Conservation (phyloP, 1,284 basidiomycete species). For the Lignosus rhinocerotis region DNA sequence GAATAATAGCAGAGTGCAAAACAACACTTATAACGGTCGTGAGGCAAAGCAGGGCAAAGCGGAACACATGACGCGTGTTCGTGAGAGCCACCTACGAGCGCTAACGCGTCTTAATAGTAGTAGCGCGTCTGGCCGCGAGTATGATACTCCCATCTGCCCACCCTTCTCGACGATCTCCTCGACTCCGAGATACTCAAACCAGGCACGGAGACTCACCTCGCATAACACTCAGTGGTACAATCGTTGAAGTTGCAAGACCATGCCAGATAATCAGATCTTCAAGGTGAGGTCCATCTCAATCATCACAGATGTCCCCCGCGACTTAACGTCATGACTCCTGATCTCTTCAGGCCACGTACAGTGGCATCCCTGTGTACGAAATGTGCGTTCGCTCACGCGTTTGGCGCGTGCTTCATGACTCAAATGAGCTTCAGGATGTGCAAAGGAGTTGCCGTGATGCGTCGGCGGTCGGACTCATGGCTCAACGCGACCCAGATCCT, state of each 20-base stretch:
- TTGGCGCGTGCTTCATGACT: conserved; percentile 33
- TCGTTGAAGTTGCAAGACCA: conserved; percentile 28
- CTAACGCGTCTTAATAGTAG: conserved; percentile 19
- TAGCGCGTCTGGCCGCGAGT: conserved; percentile 16
- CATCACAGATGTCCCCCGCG: conserved; percentile 13
- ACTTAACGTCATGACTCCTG: conserved; percentile 10
- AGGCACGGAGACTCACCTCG: neutral
- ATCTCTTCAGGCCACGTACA: conserved; percentile 72
- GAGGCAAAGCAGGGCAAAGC: neutral
- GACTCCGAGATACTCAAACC: neutral
- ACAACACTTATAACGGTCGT: neutral
- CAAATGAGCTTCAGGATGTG: conserved; percentile 73
- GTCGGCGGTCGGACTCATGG: conserved; percentile 93
- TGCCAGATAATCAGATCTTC: conserved; percentile 82
- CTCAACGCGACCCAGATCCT: conserved; percentile 99
- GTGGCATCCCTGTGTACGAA: conserved; percentile 85
- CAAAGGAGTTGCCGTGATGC: conserved; percentile 96
- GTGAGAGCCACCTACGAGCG: conserved; percentile 17
- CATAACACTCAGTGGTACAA: neutral
- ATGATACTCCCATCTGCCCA: conserved; percentile 14
- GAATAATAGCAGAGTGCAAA: neutral
- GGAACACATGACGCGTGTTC: conserved; percentile 19
- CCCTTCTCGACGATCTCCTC: neutral
- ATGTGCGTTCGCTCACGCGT: conserved; percentile 59
- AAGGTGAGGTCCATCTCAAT: conserved; percentile 49